phyloP scores from a whole-genome alignment of 2,329 filamentous ascomycete species.

The Mollisiaceae sp. region DNA sequence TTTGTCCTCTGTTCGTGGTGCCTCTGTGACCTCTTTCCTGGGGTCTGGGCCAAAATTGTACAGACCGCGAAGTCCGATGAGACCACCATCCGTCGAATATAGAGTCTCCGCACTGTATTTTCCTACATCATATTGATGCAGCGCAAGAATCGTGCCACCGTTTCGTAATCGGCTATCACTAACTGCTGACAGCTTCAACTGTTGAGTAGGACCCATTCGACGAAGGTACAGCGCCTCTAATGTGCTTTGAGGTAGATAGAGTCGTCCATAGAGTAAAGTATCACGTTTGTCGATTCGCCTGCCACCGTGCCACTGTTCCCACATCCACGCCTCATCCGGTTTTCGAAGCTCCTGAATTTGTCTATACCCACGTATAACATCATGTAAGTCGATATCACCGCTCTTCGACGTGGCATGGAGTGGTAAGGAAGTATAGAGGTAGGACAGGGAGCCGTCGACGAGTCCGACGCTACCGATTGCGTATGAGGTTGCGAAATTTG shows the following conservation, averaged over 20 bases:
- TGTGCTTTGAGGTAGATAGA: constrained; percentile 83
- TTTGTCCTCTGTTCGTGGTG: constrained; percentile 53
- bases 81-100: constrained; percentile 88
- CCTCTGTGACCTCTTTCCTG: constrained; percentile 34
- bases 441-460: constrained; percentile 96
- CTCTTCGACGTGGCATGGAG: constrained; percentile 73
- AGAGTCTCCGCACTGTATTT: constrained; percentile 90
- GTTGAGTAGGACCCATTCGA: constrained; percentile 75
- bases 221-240: constrained; percentile 86
- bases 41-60: constrained; percentile 80
- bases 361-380: constrained; percentile 81
- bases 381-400: constrained; percentile 74
- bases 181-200: constrained; percentile 80
- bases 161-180: constrained; percentile 74
- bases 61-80: constrained; percentile 84
- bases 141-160: constrained; percentile 75
- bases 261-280: constrained; percentile 74
- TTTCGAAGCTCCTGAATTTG: constrained; percentile 71
- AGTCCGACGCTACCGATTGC: constrained; percentile 86
- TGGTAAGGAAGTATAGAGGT: constrained; percentile 89
- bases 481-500: constrained; percentile 94
- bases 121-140: constrained; percentile 82
- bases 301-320: constrained; percentile 59
- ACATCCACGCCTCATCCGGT: constrained; percentile 55
- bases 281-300: constrained; percentile 54